Conservation (phyloP, 140 eudicot genomes). For the Stevia rebaudiana region DNA sequence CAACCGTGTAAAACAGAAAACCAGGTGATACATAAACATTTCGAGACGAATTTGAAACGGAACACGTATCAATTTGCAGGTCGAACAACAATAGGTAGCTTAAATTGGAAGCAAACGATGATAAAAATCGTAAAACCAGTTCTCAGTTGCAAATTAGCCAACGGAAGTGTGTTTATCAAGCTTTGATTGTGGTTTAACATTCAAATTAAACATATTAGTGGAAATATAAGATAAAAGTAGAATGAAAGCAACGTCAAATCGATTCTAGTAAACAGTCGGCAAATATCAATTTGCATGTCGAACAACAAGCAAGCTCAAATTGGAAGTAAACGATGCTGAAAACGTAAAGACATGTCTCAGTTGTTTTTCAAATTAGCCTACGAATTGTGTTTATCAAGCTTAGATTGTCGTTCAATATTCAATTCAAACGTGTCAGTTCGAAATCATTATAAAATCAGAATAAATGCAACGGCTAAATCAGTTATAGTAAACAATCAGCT, state of each 20-base stretch:
- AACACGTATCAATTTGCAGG: conserved; percentile 2
- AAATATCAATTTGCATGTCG: not conserved
- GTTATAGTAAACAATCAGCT: not conserved
- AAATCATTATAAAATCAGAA: not conserved
- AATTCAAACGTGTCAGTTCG: not conserved
- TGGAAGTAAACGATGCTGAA: not conserved
- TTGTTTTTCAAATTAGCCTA: conserved; percentile 2
- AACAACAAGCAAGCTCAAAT: not conserved
- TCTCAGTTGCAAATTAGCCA: not conserved
- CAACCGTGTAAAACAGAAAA: not conserved
- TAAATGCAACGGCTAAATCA: not conserved
- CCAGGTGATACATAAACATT: not conserved
- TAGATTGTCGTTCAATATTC: not conserved
- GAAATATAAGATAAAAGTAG: not conserved
- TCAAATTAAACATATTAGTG: conserved; percentile 1
- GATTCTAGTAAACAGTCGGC: not conserved
- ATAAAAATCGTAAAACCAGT: not conserved
- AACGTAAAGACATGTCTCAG: not conserved
- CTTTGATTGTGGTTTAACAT: not conserved
- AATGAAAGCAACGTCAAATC: not conserved
- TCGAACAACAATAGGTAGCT: not conserved
- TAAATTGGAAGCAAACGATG: not conserved
- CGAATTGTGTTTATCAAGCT: not conserved
- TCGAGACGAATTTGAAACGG: not conserved
- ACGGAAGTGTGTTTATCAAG: not conserved